These are phyloP conservation scores for Omphalea diandra DNA, from an alignment of 441 rosid genomes.

Conservation along the genomic window DNA sequence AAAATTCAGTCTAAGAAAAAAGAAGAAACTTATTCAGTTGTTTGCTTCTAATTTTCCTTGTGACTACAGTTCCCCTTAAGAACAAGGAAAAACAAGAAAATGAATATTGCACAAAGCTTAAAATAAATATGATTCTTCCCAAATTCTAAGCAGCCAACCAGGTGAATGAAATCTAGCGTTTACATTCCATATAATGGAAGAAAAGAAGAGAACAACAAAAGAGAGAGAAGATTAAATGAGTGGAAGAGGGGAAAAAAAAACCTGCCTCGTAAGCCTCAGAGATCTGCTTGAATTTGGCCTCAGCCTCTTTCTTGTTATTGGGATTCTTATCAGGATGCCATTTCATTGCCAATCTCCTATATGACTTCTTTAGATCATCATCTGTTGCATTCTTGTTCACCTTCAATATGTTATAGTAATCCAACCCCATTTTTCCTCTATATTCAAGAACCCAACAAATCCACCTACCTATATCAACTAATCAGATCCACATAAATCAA, in stretches of 20 bases:
- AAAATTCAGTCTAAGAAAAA: not conserved
- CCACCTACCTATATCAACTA: not conserved
- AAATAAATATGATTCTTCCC: not conserved
- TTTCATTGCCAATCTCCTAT: slow-evolving; percentile 81
- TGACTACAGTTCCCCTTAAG: not conserved
- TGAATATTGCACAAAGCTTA: not conserved
- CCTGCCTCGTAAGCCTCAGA: slow-evolving; percentile 90
- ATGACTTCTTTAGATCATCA: slow-evolving; percentile 87
- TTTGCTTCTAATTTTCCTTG: not conserved
- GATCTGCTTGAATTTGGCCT: slow-evolving; percentile 89
- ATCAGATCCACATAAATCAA: slow-evolving; percentile 1
- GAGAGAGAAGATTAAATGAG: not conserved
- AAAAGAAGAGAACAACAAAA: not conserved
- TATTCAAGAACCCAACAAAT: slow-evolving; percentile 6
- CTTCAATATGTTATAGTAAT: slow-evolving; percentile 75
- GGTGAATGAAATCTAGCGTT: not conserved
- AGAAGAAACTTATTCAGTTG: not conserved
- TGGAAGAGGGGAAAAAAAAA: not conserved
- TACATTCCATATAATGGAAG: not conserved
- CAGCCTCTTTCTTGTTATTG: slow-evolving; percentile 75
- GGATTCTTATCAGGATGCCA: slow-evolving; percentile 99
- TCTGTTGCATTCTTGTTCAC: slow-evolving; percentile 74
- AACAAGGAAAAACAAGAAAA: not conserved
- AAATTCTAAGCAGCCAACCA: not conserved
- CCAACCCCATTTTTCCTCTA: slow-evolving; percentile 61